Conservation (phyloP, 2,329 filamentous ascomycete genomes). For the Clarireedia sp. region DNA sequence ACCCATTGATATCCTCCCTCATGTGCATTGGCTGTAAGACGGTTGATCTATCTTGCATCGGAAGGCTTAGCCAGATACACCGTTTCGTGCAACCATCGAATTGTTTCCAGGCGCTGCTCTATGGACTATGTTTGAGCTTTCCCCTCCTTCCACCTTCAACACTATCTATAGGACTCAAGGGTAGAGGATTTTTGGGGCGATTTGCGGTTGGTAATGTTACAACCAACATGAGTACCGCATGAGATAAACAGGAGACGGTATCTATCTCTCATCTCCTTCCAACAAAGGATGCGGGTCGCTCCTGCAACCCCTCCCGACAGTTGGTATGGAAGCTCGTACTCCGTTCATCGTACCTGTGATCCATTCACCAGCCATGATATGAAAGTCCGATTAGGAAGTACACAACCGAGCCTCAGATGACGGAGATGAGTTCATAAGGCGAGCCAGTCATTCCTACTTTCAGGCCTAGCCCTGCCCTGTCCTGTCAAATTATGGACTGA, state of each 20-base stretch:
- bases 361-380: neutral
- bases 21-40: neutral
- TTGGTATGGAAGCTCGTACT: too few species aligned
- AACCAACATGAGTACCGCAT: too few species aligned
- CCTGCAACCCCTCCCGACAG: too few species aligned
- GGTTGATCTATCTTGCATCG: slow-evolving; percentile 2
- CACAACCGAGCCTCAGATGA: neutral
- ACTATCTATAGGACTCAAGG: too few species aligned
- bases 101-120: too few species aligned
- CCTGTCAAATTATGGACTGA: slow-evolving; percentile 1
- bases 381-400: neutral
- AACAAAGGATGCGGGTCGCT: too few species aligned
- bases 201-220: too few species aligned
- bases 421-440: neutral
- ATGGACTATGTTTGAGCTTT: too few species aligned
- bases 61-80: slow-evolving; percentile 3
- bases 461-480: neutral
- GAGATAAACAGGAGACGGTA: too few species aligned
- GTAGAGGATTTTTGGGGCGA: too few species aligned
- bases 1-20: neutral
- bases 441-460: slow-evolving; percentile 2
- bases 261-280: too few species aligned
- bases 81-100: neutral
- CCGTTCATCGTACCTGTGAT: neutral
- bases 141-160: too few species aligned